Base-by-base conservation (phyloP, 2,329 filamentous ascomycete genomes). In the Rugonectria rugulosa region DNA sequence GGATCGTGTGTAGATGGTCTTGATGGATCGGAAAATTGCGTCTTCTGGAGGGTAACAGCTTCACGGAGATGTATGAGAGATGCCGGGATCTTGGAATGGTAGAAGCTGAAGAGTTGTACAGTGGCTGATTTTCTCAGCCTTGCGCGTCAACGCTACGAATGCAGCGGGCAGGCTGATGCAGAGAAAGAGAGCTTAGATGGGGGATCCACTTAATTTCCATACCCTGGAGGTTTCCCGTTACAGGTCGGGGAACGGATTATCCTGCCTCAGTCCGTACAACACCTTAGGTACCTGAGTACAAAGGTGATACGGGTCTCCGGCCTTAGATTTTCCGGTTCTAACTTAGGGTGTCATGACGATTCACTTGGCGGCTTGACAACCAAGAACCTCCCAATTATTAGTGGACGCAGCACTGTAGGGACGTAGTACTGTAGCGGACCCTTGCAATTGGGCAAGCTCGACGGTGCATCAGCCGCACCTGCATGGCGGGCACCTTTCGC, bases 61-160 rank as follows among this genome's bases (percentile, higher is more conserved):
- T 6, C 8, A n/a, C n/a, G 31, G 15, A 36, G 8, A 17, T 19
- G 15, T 36, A 6, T 19, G 7, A 19, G 32, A 17, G 15, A 6
- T 19, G 48, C 44, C 15, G 29, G 36, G 38, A n/a, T 19, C 8
- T 45, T 52, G 45, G 36, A 31, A 42, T 49, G 32, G 31, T n/a
- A 40, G 21, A 27, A 17, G 23, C 10, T n/a, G 14, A 19, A 10
- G n/a, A 20, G 15, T 24, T 27, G 3, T 14, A 64, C 15, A 23
- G 24, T 32, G 47, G 17, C 27, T 32, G 38, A 32, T 37, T 44
- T 67, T 62, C 57, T 63, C 60, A 64, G 63, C 60, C 61, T 65
- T 63, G 60, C 51, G 60, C 57, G 44, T 37, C 45, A 15, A 27
- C 52, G 47, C 41, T 46, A 29, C 41, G 24, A 26, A 37, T 20